These are phyloP conservation scores for Aspergillus terreus DNA, from an alignment of 2,329 filamentous ascomycete species.

Conservation along the genomic window DNA sequence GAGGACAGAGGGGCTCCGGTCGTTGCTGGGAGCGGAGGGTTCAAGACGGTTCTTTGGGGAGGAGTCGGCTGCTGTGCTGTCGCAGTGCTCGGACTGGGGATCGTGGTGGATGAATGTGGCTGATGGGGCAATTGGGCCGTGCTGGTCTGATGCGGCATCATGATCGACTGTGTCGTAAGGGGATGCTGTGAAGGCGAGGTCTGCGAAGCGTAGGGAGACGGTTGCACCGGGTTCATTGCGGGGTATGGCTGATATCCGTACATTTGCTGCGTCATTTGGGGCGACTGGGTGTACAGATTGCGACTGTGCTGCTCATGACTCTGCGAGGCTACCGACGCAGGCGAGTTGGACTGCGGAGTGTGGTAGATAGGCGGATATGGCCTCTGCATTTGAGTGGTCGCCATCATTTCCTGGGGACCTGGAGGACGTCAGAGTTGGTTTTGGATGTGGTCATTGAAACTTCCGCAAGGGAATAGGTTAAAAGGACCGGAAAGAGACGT, in stretches of 20 bases:
- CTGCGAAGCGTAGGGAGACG: constrained; percentile 56
- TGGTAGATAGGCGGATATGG: constrained; percentile 91
- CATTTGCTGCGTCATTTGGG: constrained; percentile 79
- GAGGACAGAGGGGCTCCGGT: constrained; percentile 49
- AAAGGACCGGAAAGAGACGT: constrained; percentile 37
- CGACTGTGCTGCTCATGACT: constrained; percentile 81
- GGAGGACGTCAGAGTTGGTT: constrained; percentile 50
- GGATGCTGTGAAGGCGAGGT: constrained; percentile 53
- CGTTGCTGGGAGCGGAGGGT: constrained; percentile 45
- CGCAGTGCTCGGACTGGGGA: constrained; percentile 59
- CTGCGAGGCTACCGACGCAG: constrained; percentile 86
- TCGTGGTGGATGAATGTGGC: constrained; percentile 47
- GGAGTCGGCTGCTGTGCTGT: constrained; percentile 36
- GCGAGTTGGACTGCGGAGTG: constrained; percentile 91
- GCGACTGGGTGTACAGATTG: constrained; percentile 77
- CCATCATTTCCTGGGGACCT: constrained; percentile 71
- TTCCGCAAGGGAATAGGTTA: not conserved
- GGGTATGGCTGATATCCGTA: constrained; percentile 66
- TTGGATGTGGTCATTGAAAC: too few relatives aligned
- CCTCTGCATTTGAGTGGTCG: constrained; percentile 62
- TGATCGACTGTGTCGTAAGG: constrained; percentile 52
- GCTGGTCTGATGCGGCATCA: constrained; percentile 48
- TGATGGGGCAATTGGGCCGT: constrained; percentile 41
- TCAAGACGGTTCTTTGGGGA: constrained; percentile 34
- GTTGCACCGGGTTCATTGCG: constrained; percentile 50